Evolutionary conservation across 495 filamentous ascomycete genomes (phyloP).

Genomic region (Annulohypoxylon nitens): DNA sequence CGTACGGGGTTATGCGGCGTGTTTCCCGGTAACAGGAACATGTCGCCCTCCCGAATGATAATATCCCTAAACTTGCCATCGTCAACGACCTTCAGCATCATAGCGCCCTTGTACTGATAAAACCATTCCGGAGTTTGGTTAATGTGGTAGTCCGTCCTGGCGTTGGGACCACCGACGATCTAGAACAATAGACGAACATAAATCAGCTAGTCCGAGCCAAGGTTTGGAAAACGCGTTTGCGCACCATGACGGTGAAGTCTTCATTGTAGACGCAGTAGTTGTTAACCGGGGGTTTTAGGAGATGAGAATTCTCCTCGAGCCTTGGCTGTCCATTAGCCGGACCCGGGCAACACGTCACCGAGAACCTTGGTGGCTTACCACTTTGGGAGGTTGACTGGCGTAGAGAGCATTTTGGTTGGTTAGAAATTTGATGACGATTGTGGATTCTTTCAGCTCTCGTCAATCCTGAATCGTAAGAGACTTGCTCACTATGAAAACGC

Average conservation of each 20-base stretch:
- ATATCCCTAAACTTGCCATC: slow-evolving; percentile 81
- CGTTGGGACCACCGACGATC: slow-evolving; percentile 98
- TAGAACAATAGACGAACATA: slow-evolving; percentile 45
- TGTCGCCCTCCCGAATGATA: slow-evolving; percentile 89
- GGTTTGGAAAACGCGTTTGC: slow-evolving; percentile 30
- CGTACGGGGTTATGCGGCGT: slow-evolving; percentile 85
- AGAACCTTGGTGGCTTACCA: slow-evolving; percentile 67
- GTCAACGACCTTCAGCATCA: slow-evolving; percentile 92
- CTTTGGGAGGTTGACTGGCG: slow-evolving; percentile 83
- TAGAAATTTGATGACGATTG: slow-evolving; percentile 23
- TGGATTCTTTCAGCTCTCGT: slow-evolving; percentile 8
- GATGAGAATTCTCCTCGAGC: slow-evolving; percentile 91
- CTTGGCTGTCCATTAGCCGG: slow-evolving; percentile 60
- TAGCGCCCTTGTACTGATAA: slow-evolving; percentile 92
- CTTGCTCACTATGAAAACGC: neutral
- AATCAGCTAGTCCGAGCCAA: slow-evolving; percentile 8
- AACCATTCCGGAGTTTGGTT: slow-evolving; percentile 97
- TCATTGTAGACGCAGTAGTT: slow-evolving; percentile 96
- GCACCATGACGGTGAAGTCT: slow-evolving; percentile 81
- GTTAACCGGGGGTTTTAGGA: slow-evolving; percentile 94
- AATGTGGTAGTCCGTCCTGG: slow-evolving; percentile 98
- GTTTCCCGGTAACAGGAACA: slow-evolving; percentile 92
- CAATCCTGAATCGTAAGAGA: slow-evolving; percentile 9
- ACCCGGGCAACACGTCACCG: slow-evolving; percentile 13
- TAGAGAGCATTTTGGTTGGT: slow-evolving; percentile 58